Percentiles rank a stretch among this genome's conserved stretches.
Conservation (phyloP, 2,329 filamentous ascomycete species). For the Lachnellula suecica region DNA sequence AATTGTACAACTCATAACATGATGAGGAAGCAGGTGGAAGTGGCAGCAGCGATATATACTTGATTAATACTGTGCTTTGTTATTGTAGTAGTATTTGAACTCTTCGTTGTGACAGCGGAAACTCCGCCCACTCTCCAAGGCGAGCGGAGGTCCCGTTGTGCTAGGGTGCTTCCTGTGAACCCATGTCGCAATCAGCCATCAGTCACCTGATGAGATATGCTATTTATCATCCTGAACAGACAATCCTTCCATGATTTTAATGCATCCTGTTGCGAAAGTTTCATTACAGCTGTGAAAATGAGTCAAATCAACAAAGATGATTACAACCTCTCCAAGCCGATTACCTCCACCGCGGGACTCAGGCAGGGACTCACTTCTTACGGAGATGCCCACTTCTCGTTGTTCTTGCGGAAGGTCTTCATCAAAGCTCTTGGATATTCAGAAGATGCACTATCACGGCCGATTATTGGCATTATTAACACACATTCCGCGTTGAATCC, state of each 20-base stretch:
- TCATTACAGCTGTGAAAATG: background rate
- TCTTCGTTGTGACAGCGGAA: too few relatives aligned
- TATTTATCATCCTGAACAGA: too few relatives aligned
- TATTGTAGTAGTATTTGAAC: too few relatives aligned
- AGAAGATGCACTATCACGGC: constrained; percentile 67
- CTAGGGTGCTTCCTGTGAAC: too few relatives aligned
- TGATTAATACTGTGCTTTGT: too few relatives aligned
- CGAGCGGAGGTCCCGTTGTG: too few relatives aligned
- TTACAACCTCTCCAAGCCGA: constrained; percentile 58
- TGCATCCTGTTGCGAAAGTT: too few relatives aligned
- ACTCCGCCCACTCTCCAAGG: background rate
- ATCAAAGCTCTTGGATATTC: constrained; percentile 76
- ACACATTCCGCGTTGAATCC: constrained; percentile 73
- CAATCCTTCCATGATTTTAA: too few relatives aligned
- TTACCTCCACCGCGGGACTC: constrained; percentile 52
- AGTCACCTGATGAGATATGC: background rate
- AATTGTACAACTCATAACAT: too few relatives aligned
- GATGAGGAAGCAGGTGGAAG: too few relatives aligned
- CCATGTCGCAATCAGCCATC: background rate
- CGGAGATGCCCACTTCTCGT: constrained; percentile 72
- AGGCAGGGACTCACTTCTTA: constrained; percentile 67
- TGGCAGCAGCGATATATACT: too few relatives aligned
- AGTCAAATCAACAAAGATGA: constrained; percentile 33
- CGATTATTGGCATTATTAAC: constrained; percentile 74
- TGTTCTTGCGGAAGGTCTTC: constrained; percentile 74